Conservation (phyloP, 176 grass and related monocot genomes). For the Avena insularis region DNA sequence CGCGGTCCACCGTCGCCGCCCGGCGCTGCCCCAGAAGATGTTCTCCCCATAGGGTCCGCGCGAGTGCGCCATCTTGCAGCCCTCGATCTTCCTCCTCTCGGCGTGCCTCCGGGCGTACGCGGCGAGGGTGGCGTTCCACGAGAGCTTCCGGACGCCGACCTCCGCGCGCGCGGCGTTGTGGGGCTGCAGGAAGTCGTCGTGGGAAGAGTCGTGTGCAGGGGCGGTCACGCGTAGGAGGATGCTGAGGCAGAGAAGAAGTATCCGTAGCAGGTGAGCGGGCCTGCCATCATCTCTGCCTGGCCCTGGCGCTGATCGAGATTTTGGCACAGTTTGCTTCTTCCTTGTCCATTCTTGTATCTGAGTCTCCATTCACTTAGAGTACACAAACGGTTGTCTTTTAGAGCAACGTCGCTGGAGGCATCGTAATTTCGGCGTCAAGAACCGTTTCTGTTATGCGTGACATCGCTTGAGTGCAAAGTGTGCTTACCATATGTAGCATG, state of each 20-base stretch:
- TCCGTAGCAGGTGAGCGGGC: neutral
- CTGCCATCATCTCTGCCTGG: neutral
- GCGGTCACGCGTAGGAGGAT: neutral
- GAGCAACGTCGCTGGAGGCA: neutral
- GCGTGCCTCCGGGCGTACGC: conserved; percentile 3
- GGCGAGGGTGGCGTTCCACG: neutral
- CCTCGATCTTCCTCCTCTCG: neutral
- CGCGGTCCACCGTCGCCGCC: neutral
- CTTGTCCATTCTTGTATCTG: neutral
- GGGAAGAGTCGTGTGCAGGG: neutral
- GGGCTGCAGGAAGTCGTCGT: neutral
- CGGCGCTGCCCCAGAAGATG: conserved; percentile 1
- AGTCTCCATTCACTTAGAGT: neutral
- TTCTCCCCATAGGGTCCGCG: neutral
- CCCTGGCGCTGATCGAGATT: neutral
- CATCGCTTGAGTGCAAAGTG: neutral
- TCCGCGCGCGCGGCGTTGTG: neutral
- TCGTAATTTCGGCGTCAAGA: neutral
- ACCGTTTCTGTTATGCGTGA: neutral
- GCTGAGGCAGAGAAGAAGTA: neutral
- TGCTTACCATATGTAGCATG: too few relatives aligned
- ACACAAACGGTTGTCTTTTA: neutral
- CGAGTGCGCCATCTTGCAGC: neutral
- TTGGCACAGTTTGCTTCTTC: neutral
- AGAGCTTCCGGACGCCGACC: conserved; percentile 6